A percentile compares a stretch with the other conserved stretches of the same genome.
Evolutionary conservation across 2,329 filamentous ascomycete genomes (phyloP).

Genomic region (Hypomyces rosellus): DNA sequence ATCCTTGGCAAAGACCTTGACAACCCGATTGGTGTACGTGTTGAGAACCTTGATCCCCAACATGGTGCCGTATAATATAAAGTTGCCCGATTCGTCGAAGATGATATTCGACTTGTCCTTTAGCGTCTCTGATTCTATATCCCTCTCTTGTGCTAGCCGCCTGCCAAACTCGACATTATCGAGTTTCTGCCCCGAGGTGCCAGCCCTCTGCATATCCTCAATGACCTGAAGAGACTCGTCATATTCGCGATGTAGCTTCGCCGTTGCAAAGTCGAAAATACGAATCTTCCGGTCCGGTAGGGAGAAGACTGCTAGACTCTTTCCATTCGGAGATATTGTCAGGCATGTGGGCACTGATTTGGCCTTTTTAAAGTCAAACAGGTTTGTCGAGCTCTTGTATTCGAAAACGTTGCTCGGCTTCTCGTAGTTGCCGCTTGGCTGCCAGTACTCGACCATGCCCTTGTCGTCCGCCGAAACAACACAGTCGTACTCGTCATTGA

Average conservation of each 20-base stretch:
- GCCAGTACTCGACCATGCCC: slow-evolving; percentile 98
- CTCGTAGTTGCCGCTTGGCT: slow-evolving; percentile 70
- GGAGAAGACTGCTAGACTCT: slow-evolving; percentile 82
- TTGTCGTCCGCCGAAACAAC: slow-evolving; percentile 82
- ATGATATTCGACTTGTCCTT: slow-evolving; percentile 74
- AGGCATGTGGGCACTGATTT: slow-evolving; percentile 79
- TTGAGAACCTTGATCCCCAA: slow-evolving; percentile 93
- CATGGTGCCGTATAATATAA: slow-evolving; percentile 89
- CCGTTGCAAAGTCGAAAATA: slow-evolving; percentile 85
- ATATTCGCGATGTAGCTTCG: slow-evolving; percentile 84
- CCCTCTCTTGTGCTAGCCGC: slow-evolving; percentile 76
- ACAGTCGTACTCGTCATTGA: slow-evolving; percentile 84
- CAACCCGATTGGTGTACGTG: slow-evolving; percentile 85
- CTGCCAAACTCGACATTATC: slow-evolving; percentile 91
- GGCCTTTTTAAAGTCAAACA: slow-evolving; percentile 96
- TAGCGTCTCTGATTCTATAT: slow-evolving; percentile 66
- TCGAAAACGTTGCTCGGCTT: slow-evolving; percentile 90
- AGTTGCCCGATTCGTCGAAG: slow-evolving; percentile 94
- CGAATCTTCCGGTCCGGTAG: slow-evolving; percentile 91
- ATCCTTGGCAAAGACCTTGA: slow-evolving; percentile 85
- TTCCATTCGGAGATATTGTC: slow-evolving; percentile 77
- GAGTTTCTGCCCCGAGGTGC: slow-evolving; percentile 70
- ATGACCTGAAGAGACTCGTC: slow-evolving; percentile 88
- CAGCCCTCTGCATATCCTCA: slow-evolving; percentile 94
- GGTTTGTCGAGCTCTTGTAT: slow-evolving; percentile 86